Evolutionary conservation across 2,329 filamentous ascomycete species (phyloP).

Genomic region (Macrophomina tecta): DNA sequence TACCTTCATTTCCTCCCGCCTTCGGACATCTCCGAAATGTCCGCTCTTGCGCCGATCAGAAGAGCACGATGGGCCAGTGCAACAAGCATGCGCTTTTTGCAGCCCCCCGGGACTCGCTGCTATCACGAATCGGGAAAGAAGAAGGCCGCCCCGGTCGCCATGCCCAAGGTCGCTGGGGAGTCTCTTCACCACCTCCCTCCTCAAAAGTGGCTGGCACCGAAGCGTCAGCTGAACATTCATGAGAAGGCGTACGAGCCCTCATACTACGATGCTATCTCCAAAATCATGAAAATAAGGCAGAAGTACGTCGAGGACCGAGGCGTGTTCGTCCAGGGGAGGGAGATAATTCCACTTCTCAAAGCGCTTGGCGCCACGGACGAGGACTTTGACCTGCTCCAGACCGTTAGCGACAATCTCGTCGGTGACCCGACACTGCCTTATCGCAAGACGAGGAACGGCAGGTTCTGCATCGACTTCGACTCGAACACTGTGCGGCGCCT

Average conservation of each 20-base stretch:
- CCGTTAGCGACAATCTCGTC: background rate
- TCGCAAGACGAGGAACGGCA: background rate
- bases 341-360: background rate
- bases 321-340: background rate
- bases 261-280: conserved; percentile 1
- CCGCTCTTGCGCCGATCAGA: conserved; percentile 1
- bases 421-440: background rate
- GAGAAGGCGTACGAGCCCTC: background rate
- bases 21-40: background rate
- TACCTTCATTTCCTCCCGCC: conserved; percentile 3
- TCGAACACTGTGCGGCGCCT: conserved; percentile 34
- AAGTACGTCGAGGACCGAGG: background rate
- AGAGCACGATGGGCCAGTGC: background rate
- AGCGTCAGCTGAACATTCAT: background rate
- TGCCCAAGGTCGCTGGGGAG: background rate
- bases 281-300: conserved; percentile 1
- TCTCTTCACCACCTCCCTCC: conserved; percentile 2
- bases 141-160: background rate
- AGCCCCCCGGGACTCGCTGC: background rate
- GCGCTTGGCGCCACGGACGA: conserved; percentile 1
- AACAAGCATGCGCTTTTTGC: conserved; percentile 1
- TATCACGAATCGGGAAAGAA: conserved; percentile 1
- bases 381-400: background rate
- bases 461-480: conserved; percentile 7
- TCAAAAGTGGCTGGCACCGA: background rate